These are phyloP conservation scores for Grammothele lineata DNA, from an alignment of 768 basidiomycete species.

Conservation along the genomic window DNA sequence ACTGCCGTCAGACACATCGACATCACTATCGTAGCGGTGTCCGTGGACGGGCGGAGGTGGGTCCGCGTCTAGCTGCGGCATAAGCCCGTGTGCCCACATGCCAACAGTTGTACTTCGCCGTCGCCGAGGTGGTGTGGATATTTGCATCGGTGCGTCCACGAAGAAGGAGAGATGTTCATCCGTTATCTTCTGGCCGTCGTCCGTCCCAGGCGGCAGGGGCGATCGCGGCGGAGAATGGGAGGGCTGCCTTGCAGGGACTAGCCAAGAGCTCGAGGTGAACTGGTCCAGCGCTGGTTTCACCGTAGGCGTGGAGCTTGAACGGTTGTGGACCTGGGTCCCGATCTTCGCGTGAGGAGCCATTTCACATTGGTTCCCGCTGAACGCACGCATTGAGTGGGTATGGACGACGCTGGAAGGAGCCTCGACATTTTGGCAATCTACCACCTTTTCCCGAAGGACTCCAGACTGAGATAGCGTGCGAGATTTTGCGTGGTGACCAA, in stretches of 20 bases:
- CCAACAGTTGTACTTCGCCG: slow-evolving; percentile 14
- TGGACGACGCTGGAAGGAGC: too few relatives aligned
- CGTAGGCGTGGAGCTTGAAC: slow-evolving; percentile 24
- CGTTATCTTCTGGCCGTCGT: too few relatives aligned
- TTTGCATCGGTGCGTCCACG: slow-evolving; percentile 15
- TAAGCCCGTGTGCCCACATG: slow-evolving; percentile 7
- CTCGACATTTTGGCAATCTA: too few relatives aligned
- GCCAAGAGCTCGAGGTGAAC: slow-evolving; percentile 23
- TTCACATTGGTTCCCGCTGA: too few relatives aligned
- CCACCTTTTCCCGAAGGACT: slow-evolving; percentile 5
- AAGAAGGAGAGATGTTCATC: slow-evolving; percentile 19
- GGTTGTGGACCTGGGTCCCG: slow-evolving; percentile 9
- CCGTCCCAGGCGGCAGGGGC: too few relatives aligned
- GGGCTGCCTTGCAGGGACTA: slow-evolving; percentile 27
- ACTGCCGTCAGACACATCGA: slow-evolving; percentile 13
- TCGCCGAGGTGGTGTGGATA: slow-evolving; percentile 23
- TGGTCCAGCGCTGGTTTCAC: slow-evolving; percentile 13
- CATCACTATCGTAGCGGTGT: slow-evolving; percentile 13
- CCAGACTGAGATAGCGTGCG: slow-evolving; percentile 35
- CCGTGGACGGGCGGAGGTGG: slow-evolving; percentile 12
- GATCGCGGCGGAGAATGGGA: too few relatives aligned
- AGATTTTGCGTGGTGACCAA: slow-evolving; percentile 29
- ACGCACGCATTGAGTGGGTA: too few relatives aligned
- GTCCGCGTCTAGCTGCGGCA: slow-evolving; percentile 14
- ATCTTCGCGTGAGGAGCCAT: too few relatives aligned